A percentile compares a stretch with the other conserved stretches of the same genome.
Conservation (phyloP, 108 stramenopile species). For the Skeletonema tropicum region DNA sequence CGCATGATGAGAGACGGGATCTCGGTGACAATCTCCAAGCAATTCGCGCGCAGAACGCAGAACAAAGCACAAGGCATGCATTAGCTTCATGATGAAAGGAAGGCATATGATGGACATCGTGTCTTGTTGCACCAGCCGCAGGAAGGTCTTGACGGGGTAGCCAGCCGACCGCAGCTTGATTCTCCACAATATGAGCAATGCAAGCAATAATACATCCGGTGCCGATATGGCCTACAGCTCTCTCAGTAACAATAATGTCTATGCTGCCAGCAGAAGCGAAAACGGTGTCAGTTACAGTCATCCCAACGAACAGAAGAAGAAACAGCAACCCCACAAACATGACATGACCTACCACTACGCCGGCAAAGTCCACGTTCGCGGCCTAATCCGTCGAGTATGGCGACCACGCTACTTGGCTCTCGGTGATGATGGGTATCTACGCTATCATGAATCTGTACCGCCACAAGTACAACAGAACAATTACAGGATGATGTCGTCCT, state of each 20-base stretch:
- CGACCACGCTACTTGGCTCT: constrained; percentile 84
- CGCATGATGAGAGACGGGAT: no score
- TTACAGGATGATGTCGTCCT: constrained; percentile 29
- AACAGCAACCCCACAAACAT: neutral
- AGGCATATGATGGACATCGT: no score
- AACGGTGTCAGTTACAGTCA: neutral
- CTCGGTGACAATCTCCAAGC: no score
- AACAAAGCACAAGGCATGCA: no score
- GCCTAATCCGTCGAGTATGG: constrained; percentile 87
- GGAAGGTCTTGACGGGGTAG: neutral
- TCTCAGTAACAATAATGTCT: neutral
- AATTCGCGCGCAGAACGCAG: no score
- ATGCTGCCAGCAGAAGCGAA: neutral
- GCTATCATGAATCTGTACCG: constrained; percentile 78
- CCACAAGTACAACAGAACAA: constrained; percentile 38
- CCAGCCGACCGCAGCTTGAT: neutral
- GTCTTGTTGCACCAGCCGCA: neutral
- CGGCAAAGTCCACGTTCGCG: constrained; percentile 83
- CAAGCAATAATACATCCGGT: neutral
- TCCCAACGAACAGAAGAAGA: constrained; percentile 1
- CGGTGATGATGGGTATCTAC: constrained; percentile 70
- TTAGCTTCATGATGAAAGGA: no score
- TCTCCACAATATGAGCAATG: neutral
- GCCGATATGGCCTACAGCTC: constrained; percentile 8
- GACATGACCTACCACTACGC: constrained; percentile 51